Evolutionary conservation across 2,329 filamentous ascomycete species (phyloP).

Genomic region (Chlorencoelia australis): DNA sequence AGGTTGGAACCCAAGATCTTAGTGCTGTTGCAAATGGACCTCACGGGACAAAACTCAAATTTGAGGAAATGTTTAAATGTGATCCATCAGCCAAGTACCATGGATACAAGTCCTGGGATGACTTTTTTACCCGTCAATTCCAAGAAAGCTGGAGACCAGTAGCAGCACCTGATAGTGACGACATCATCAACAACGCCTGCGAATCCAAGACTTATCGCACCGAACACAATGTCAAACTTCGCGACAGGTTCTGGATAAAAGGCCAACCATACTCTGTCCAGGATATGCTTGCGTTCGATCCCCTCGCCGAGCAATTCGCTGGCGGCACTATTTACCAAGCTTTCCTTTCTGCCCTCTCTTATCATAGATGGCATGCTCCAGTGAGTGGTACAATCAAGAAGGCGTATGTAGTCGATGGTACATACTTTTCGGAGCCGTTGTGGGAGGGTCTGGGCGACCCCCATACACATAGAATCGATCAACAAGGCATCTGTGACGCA

Average conservation of each 20-base stretch:
- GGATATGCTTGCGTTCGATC: slow-evolving; percentile 53
- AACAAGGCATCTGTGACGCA: slow-evolving; percentile 33
- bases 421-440: slow-evolving; percentile 55
- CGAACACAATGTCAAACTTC: slow-evolving; percentile 38
- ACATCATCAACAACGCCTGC: slow-evolving; percentile 51
- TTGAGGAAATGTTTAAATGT: slow-evolving; percentile 52
- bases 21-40: background rate
- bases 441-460: slow-evolving; percentile 29
- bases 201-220: slow-evolving; percentile 51
- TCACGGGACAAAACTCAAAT: slow-evolving; percentile 29
- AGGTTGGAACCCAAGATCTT: background rate
- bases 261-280: slow-evolving; percentile 55
- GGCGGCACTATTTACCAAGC: slow-evolving; percentile 62
- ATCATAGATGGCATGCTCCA: slow-evolving; percentile 66
- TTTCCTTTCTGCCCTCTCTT: slow-evolving; percentile 55
- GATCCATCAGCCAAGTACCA: slow-evolving; percentile 43
- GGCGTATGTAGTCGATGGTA: slow-evolving; percentile 49
- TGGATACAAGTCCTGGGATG: slow-evolving; percentile 58
- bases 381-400: slow-evolving; percentile 50
- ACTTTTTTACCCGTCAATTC: slow-evolving; percentile 57
- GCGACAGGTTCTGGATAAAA: slow-evolving; percentile 59
- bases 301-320: slow-evolving; percentile 42
- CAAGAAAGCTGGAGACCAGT: slow-evolving; percentile 42
- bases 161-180: slow-evolving; percentile 42
- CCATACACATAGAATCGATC: slow-evolving; percentile 21